phyloP scores from a whole-genome alignment of 306 rosid species.

The Cicer bijugum region DNA sequence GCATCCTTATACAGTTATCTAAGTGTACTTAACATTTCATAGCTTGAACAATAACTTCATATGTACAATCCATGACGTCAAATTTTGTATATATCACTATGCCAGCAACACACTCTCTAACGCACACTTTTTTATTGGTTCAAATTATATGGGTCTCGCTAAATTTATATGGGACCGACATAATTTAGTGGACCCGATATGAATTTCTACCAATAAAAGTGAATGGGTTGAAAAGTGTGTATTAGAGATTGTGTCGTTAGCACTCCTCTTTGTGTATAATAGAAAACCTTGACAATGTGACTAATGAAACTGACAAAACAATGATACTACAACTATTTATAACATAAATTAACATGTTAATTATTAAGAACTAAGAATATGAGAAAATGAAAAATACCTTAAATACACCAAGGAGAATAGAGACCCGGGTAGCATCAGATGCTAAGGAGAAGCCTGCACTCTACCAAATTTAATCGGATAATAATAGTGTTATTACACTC shows the following conservation, averaged over 20 bases:
- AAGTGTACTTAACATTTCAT: slow-evolving; percentile 18
- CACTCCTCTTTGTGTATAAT: no score
- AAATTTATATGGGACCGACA: no score
- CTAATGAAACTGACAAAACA: slow-evolving; percentile 24
- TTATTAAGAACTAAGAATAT: slow-evolving; percentile 10
- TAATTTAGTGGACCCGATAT: no score
- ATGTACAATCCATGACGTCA: slow-evolving; percentile 5
- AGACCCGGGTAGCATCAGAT: slow-evolving; percentile 93
- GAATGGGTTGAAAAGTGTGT: no score
- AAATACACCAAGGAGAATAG: slow-evolving; percentile 81
- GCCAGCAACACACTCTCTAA: no score
- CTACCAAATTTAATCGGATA: slow-evolving; percentile 50
- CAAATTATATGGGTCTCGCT: no score
- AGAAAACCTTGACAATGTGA: slow-evolving; percentile 22
- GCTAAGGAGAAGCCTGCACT: slow-evolving; percentile 95
- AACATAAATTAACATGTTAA: slow-evolving; percentile 13
- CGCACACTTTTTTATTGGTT: no score
- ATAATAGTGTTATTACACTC: slow-evolving; percentile 42
- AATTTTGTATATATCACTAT: not conserved
- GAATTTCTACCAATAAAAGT: no score
- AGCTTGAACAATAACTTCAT: slow-evolving; percentile 11
- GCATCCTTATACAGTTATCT: not conserved
- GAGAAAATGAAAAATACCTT: slow-evolving; percentile 63
- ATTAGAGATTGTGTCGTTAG: no score
- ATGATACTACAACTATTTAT: not conserved